Base-by-base conservation (phyloP, 1,139 yeast species). In the Candida albicans region DNA sequence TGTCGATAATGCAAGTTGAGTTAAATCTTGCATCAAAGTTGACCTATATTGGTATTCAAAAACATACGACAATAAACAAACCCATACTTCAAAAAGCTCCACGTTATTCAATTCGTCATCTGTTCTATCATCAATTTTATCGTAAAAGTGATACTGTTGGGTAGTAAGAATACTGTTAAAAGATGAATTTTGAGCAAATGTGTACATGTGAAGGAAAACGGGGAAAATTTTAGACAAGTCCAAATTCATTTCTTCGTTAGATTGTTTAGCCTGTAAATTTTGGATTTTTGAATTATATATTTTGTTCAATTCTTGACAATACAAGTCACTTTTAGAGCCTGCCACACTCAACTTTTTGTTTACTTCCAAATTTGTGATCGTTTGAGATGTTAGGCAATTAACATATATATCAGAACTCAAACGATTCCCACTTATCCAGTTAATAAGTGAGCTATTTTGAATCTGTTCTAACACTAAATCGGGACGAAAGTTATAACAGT, bases 361-460 rank as follows among this genome's bases (percentile, higher is more conserved):
- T 7, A 35, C 33, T 22, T 29, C 35, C 14, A 62, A 51, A 33
- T 52, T 52, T 8, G 69, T 62, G 11, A 60, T 48, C 14, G 46
- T 28, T 3, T 45, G 51, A 7, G 50, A 48, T 1, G 68, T 60
- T 34, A 61, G 53, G 32, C 55, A 62, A 8, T 47, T 51, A 14
- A 59, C 42, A 47, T 67, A 67, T 33, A 56, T 49, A 35, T 61
- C 61, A 14, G 59, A 54, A 25, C 62, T 57, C 34, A 65, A 59
- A 24, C 56, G 50, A 43, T 65, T 67, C 0, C 65, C 67, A 1
- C 74, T 68, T 37, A 72, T 51, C 77, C 77, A 72, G 39, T 63
- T 64, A 43, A 71, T 58, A 39, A 73, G 68, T 2, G 75, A 68
- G n/a, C 61, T 55, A 48, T 57, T 65, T 48, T 60, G 61, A 26